Base-by-base conservation (phyloP, 1,139 yeast genomes). In the Blastobotrys illinoisensis region DNA sequence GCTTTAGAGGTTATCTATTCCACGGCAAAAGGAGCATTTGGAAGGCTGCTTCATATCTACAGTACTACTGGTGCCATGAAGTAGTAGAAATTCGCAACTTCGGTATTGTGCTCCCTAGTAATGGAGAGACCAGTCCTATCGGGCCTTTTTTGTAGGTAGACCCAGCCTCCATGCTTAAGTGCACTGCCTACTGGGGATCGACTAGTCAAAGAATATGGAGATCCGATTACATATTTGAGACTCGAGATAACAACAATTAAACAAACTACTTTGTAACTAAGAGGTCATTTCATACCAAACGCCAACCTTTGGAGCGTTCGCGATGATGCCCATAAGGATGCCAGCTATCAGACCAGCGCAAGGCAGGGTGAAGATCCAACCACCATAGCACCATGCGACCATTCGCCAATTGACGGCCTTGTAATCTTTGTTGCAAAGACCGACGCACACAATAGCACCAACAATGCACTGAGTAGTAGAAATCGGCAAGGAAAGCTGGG, bases 391-490 rank as follows among this genome's bases (percentile, higher is more conserved):
- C 85, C 86, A 85, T 18, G 74, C 68, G 48, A 86, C 88, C 81
- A 85, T 82, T 74, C 87, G 79, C 91, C 91, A 86, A 74, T 86
- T 86, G 57, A 85, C 86, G 6, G 88, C 79, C 63, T 72, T 79
- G 65, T 76, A 61, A 66, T 83, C 86, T 62, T 73, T 75, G 74
- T 86, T 86, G 73, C 89, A 84, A 57, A 85, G 74, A 57, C 91
- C 95, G 61, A 86, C 87, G 63, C 82, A 82, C 7, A 86, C 88
- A 49, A 87, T 83, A 49, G 89, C 88, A 60, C 95, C 93, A 54
- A 83, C 86, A n/a, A 89, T 87, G 66, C 84, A 79, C 71, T 86
- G 91, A 7, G 93, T 86, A 43, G 93, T 86, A 13, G 90, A 84
- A 48, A 85, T 81, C 46, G 93, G 93, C 59, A 86, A 81, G 3